These are phyloP conservation scores for Dorcoceras hygrometricum DNA, from an alignment of 257 asterid species.

Conservation along the genomic window DNA sequence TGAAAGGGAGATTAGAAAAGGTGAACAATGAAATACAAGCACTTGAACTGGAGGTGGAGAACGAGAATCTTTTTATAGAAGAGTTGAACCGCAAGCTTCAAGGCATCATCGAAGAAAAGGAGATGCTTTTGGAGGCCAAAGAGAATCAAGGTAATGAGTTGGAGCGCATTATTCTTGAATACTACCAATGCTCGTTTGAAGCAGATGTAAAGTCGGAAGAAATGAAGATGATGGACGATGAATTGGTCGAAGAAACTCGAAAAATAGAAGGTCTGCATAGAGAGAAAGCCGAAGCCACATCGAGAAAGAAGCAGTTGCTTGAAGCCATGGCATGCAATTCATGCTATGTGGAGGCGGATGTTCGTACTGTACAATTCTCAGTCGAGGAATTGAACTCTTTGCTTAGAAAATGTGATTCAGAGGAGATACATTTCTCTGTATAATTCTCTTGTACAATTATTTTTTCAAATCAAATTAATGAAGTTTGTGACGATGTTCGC, in stretches of 20 bases:
- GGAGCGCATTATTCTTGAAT: constrained; percentile 56
- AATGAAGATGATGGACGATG: constrained; percentile 50
- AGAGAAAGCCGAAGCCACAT: constrained; percentile 37
- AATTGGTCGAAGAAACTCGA: constrained; percentile 32
- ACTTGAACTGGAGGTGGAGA: constrained; percentile 45
- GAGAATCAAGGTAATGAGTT: constrained; percentile 50
- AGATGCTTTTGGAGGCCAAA: constrained; percentile 47
- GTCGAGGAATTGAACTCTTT: constrained; percentile 50
- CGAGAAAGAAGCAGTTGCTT: constrained; percentile 41
- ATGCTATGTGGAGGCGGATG: constrained; percentile 57
- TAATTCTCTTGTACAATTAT: constrained; percentile 4
- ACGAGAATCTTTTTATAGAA: constrained; percentile 28
- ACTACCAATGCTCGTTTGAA: constrained; percentile 55
- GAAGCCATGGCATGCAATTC: constrained; percentile 43
- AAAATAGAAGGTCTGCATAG: constrained; percentile 39
- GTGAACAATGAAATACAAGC: constrained; percentile 41
- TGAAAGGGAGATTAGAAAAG: constrained; percentile 42
- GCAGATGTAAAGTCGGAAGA: constrained; percentile 64
- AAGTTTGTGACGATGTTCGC: neutral
- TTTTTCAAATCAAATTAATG: neutral
- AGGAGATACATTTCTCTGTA: constrained; percentile 23
- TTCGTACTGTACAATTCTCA: constrained; percentile 41
- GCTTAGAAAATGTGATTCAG: constrained; percentile 22
- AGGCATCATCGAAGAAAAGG: constrained; percentile 48
- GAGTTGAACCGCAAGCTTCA: constrained; percentile 53